These are phyloP conservation scores for Closterium sp. DNA, from an alignment of 139 green algal genomes.

Conservation along the genomic window DNA sequence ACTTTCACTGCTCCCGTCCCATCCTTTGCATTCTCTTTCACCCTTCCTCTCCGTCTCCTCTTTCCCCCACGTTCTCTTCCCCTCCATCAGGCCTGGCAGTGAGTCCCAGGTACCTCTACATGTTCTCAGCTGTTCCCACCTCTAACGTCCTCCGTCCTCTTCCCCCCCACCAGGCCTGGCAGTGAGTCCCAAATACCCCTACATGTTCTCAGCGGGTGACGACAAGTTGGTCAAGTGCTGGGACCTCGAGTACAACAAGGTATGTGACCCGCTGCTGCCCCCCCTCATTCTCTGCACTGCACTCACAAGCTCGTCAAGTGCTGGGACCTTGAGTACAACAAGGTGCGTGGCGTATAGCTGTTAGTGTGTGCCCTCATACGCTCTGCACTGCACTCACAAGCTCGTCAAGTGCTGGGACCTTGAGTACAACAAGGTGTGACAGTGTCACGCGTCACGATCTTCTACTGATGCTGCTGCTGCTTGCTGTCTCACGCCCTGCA, in stretches of 20 bases:
- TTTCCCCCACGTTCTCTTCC: background rate
- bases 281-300: too few relatives aligned
- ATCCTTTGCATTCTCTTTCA: too few relatives aligned
- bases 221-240: constrained; percentile 99
- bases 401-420: constrained; percentile 99
- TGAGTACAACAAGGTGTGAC: constrained; percentile 96
- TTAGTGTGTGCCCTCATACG: too few relatives aligned
- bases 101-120: too few relatives aligned
- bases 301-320: constrained; percentile 97
- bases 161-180: constrained; percentile 68
- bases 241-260: constrained; percentile 99
- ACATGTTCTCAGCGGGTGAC: constrained; percentile 95
- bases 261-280: constrained; percentile 15
- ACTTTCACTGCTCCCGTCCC: too few relatives aligned
- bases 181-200: constrained; percentile 82
- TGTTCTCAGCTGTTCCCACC: too few relatives aligned
- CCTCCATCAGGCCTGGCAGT: background rate
- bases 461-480: too few relatives aligned
- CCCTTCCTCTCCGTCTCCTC: background rate
- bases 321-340: constrained; percentile 91
- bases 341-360: too few relatives aligned
- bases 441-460: too few relatives aligned
- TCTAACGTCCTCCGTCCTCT: too few relatives aligned
- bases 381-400: constrained; percentile 69
- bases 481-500: too few relatives aligned